phyloP scores from a whole-genome alignment of 2,329 filamentous ascomycete species.

The Xylaria digitata region DNA sequence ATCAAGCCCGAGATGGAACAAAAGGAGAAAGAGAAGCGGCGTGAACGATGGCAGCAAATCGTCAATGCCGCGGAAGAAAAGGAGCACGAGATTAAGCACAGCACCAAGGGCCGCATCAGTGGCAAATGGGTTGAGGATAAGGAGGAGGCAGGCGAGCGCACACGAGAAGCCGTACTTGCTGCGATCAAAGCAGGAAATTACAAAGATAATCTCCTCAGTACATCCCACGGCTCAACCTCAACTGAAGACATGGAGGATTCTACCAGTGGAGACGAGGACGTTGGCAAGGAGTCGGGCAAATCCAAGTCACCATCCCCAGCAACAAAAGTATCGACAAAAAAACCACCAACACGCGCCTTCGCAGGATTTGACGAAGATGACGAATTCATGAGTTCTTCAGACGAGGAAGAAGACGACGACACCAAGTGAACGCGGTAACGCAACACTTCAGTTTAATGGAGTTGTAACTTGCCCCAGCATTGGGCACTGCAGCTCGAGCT shows the following conservation, averaged over 20 bases:
- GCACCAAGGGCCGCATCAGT: slow-evolving; percentile 77
- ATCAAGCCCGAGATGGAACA: slow-evolving; percentile 98
- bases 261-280: slow-evolving; percentile 51
- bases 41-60: slow-evolving; percentile 87
- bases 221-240: slow-evolving; percentile 62
- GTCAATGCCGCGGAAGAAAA: slow-evolving; percentile 85
- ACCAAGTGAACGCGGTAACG: slow-evolving; percentile 21
- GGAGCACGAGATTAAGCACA: slow-evolving; percentile 84
- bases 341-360: slow-evolving; percentile 61
- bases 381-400: slow-evolving; percentile 76
- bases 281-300: slow-evolving; percentile 54
- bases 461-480: not conserved
- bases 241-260: slow-evolving; percentile 50
- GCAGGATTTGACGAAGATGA: slow-evolving; percentile 85
- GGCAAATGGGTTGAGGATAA: slow-evolving; percentile 96
- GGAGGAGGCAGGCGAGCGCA: slow-evolving; percentile 87
- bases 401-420: slow-evolving; percentile 62
- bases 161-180: slow-evolving; percentile 77
- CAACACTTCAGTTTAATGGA: not conserved
- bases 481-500: not conserved
- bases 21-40: slow-evolving; percentile 87
- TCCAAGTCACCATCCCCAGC: slow-evolving; percentile 64
- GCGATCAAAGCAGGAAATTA: slow-evolving; percentile 74
- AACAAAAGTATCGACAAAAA: slow-evolving; percentile 55
- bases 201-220: slow-evolving; percentile 68